These are phyloP conservation scores for Gleditsia sinensis DNA, from an alignment of 306 rosid species.

Conservation along the genomic window DNA sequence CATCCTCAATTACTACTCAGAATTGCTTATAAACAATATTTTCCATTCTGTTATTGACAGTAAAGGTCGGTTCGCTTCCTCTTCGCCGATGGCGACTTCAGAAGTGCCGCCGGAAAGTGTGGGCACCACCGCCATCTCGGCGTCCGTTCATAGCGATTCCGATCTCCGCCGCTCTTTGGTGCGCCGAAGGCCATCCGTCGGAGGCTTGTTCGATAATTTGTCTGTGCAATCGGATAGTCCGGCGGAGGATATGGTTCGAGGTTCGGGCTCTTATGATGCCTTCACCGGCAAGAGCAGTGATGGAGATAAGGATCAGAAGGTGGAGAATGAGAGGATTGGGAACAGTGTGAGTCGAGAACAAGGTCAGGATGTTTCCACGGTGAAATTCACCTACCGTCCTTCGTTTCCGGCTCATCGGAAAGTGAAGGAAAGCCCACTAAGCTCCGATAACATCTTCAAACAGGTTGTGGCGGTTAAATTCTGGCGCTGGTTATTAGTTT, in stretches of 20 bases:
- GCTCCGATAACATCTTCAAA: conserved; percentile 80
- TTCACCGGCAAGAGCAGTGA: conserved; percentile 21
- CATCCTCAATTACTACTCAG: too few relatives aligned
- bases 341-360: conserved; percentile 36
- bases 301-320: conserved; percentile 36
- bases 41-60: conserved; percentile 4
- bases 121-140: conserved; percentile 24
- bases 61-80: background rate
- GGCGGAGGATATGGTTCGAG: conserved; percentile 33
- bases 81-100: conserved; percentile 59
- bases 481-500: background rate
- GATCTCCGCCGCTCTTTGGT: conserved; percentile 42
- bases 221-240: conserved; percentile 41
- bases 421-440: conserved; percentile 88
- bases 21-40: too few relatives aligned
- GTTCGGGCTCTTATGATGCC: conserved; percentile 40
- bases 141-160: too few relatives aligned
- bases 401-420: conserved; percentile 80
- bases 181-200: conserved; percentile 53
- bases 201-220: conserved; percentile 31
- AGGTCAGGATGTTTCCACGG: conserved; percentile 26
- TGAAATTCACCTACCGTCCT: conserved; percentile 60
- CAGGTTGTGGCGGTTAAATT: conserved; percentile 54
- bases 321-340: too few relatives aligned
- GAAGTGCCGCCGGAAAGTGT: conserved; percentile 43